phyloP scores from a whole-genome alignment of 441 rosid genomes.

The Viola pubescens region DNA sequence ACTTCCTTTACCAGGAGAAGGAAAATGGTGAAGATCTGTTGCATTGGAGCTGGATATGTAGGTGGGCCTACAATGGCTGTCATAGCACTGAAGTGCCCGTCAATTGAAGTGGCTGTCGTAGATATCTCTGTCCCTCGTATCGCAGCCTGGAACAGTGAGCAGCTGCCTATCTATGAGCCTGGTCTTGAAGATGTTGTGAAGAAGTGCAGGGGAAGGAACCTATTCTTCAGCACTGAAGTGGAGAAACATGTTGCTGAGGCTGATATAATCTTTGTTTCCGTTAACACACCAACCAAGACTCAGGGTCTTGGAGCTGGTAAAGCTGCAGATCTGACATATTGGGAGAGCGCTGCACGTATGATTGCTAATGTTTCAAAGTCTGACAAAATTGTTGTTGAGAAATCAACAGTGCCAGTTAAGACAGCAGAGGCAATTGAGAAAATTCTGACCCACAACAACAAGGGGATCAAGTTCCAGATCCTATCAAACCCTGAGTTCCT shows the following conservation, averaged over 20 bases:
- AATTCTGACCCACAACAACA: slow-evolving; percentile 84
- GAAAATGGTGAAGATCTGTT: slow-evolving; percentile 93
- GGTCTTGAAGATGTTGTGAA: slow-evolving; percentile 79
- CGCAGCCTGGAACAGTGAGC: slow-evolving; percentile 80
- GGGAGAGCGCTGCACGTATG: slow-evolving; percentile 98
- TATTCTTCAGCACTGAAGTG: slow-evolving; percentile 77
- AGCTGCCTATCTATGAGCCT: slow-evolving; percentile 82
- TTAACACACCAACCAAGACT: slow-evolving; percentile 90
- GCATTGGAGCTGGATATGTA: slow-evolving; percentile 91
- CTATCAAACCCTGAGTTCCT: slow-evolving; percentile 97
- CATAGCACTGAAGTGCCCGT: slow-evolving; percentile 78
- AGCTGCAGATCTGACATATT: slow-evolving; percentile 92
- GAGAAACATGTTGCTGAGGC: slow-evolving; percentile 85
- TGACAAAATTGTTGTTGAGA: slow-evolving; percentile 90
- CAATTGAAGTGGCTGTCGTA: slow-evolving; percentile 76
- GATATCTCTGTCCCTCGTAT: slow-evolving; percentile 72
- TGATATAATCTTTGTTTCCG: slow-evolving; percentile 82
- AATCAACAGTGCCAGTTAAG: slow-evolving; percentile 90
- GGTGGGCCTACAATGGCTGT: slow-evolving; percentile 97
- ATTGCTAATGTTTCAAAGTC: slow-evolving; percentile 91
- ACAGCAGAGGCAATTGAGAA: slow-evolving; percentile 94
- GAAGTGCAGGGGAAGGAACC: slow-evolving; percentile 70
- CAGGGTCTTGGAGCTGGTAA: slow-evolving; percentile 94
- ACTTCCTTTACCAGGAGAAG: slow-evolving; percentile 2
- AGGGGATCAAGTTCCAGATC: slow-evolving; percentile 91